Percentiles rank a stretch among this genome's conserved stretches.
Evolutionary conservation across 192 early-diverging fungal genomes (phyloP).

Genomic region (Backusella tuberculispora): DNA sequence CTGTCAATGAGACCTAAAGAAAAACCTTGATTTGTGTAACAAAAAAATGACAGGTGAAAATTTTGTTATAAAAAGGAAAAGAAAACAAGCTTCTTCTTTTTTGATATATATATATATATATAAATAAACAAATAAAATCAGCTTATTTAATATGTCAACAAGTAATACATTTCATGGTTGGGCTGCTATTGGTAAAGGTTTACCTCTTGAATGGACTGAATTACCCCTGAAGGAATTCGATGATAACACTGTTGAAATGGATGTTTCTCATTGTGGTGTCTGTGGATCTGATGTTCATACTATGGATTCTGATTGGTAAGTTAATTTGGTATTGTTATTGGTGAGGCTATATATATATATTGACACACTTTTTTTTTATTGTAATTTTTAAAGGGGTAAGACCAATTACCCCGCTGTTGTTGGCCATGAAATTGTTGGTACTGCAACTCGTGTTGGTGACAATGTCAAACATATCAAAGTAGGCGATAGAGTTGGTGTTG

Average conservation of each 20-base stretch:
- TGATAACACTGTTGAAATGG: conserved; percentile 52
- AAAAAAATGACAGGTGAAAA: not conserved
- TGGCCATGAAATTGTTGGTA: conserved; percentile 62
- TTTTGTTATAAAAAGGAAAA: not conserved
- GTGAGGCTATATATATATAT: no score
- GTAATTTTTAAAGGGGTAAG: not conserved
- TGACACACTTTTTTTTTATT: not conserved
- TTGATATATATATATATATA: not conserved
- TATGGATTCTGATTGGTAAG: conserved; percentile 47
- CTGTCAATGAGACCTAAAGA: conserved; percentile 1
- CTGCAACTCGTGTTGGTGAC: conserved; percentile 42
- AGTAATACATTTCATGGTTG: conserved; percentile 37
- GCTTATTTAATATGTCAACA: not conserved
- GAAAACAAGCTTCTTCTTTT: not conserved
- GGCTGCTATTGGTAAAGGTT: conserved; percentile 30
- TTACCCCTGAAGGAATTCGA: conserved; percentile 41
- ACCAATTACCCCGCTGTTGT: conserved; percentile 49
- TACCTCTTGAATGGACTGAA: conserved; percentile 33
- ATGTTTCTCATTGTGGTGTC: conserved; percentile 68
- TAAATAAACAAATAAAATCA: conserved; percentile 12
- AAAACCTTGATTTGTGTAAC: conserved; percentile 9
- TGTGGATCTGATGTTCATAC: conserved; percentile 81
- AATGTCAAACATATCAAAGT: conserved; percentile 45
- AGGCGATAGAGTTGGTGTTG: conserved; percentile 58
- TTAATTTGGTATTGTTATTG: no score